Conservation (phyloP, 2,329 filamentous ascomycete species). For the Fusarium incarnatum region DNA sequence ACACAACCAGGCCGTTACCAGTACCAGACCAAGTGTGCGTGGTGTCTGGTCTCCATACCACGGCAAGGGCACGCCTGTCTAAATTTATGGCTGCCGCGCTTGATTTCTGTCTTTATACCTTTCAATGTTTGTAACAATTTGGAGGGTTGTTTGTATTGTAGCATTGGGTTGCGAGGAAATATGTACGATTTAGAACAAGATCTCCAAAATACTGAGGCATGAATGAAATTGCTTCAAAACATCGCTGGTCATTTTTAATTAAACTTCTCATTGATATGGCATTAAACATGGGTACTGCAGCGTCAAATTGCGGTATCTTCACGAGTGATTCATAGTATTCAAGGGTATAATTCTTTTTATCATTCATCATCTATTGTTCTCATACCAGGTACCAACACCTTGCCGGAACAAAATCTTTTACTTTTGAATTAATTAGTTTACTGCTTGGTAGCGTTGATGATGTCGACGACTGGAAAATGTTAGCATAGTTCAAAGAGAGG, state of each 20-base stretch:
- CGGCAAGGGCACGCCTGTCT: slow-evolving; percentile 67
- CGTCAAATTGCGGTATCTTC: background rate
- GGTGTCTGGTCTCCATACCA: slow-evolving; percentile 79
- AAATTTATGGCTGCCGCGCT: slow-evolving; percentile 34
- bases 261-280: background rate
- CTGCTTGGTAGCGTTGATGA: slow-evolving; percentile 66
- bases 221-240: slow-evolving; percentile 28
- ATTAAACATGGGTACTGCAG: background rate
- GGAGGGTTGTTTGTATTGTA: slow-evolving; percentile 32
- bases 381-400: slow-evolving; percentile 14
- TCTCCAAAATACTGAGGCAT: slow-evolving; percentile 35
- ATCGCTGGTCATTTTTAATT: background rate
- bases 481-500: background rate
- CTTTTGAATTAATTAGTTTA: slow-evolving; percentile 50
- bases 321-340: background rate
- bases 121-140: slow-evolving; percentile 45
- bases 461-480: slow-evolving; percentile 63
- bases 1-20: slow-evolving; percentile 72
- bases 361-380: slow-evolving; percentile 41
- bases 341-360: slow-evolving; percentile 44
- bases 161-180: slow-evolving; percentile 48
- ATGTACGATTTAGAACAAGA: slow-evolving; percentile 44
- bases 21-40: slow-evolving; percentile 74
- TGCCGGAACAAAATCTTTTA: slow-evolving; percentile 26
- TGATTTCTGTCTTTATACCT: slow-evolving; percentile 41